A percentile compares a stretch with the other conserved stretches of the same genome.
Evolutionary conservation across 73 alveolate species (phyloP).

Genomic region (Tetrahymena thermophila): DNA sequence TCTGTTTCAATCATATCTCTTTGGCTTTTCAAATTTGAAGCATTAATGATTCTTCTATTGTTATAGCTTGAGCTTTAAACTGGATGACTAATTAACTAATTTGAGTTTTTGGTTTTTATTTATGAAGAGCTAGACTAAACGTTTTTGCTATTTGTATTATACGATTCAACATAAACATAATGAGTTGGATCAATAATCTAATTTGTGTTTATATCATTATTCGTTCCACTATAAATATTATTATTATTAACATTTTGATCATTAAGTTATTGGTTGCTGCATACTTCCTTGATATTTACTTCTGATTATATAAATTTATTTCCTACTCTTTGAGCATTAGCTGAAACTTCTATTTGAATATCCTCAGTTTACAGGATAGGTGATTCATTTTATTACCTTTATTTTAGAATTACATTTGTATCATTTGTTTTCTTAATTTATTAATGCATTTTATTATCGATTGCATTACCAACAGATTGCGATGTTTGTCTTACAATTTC

Average conservation of each 20-base stretch:
- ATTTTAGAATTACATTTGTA: neutral
- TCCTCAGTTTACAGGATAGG: neutral
- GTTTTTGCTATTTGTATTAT: neutral
- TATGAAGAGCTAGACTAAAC: neutral
- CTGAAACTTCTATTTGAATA: neutral
- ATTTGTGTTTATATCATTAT: neutral
- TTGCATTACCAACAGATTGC: neutral
- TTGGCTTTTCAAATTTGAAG: neutral
- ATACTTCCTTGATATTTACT: neutral
- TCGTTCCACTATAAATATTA: neutral
- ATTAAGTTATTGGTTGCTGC: neutral
- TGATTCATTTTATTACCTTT: neutral
- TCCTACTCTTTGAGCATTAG: neutral
- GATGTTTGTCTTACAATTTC: neutral
- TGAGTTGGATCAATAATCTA: neutral
- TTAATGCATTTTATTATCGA: neutral
- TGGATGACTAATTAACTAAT: no score
- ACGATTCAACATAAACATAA: neutral
- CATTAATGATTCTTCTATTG: neutral
- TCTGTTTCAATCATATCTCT: neutral
- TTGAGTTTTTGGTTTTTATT: neutral
- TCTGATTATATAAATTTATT: neutral
- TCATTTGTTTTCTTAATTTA: neutral
- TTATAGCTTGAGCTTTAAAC: neutral
- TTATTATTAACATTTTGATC: neutral